Conservation (phyloP, 371 early-diverging fungal genomes). For the Lichtheimia corymbifera region DNA sequence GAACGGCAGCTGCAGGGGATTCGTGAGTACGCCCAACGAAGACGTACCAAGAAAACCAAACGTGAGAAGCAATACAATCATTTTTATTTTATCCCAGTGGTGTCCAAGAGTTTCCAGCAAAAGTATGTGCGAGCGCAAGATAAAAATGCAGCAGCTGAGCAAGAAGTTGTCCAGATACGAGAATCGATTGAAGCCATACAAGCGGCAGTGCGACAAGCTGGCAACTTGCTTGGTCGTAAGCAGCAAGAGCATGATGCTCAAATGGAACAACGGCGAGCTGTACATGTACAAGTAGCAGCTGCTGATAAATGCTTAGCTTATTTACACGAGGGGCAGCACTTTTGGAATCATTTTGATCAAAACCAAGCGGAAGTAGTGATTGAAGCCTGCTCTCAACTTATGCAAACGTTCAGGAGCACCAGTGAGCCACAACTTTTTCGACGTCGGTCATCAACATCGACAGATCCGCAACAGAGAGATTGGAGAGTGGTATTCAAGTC, state of each 20-base stretch:
- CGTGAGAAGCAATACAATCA: slow-evolving; percentile 38
- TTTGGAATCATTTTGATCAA: slow-evolving; percentile 32
- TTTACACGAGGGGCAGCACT: slow-evolving; percentile 22
- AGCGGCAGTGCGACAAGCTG: slow-evolving; percentile 9
- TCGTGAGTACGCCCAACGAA: slow-evolving; percentile 21
- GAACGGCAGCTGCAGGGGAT: slow-evolving; percentile 15
- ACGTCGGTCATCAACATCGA: slow-evolving; percentile 4
- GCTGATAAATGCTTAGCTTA: slow-evolving; percentile 9
- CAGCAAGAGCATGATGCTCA: slow-evolving; percentile 14
- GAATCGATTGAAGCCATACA: slow-evolving; percentile 13
- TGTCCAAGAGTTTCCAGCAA: slow-evolving; percentile 32
- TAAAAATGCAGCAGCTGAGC: slow-evolving; percentile 31
- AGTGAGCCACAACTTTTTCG: background rate
- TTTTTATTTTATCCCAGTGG: slow-evolving; percentile 28
- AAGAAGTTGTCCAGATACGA: slow-evolving; percentile 31
- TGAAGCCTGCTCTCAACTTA: slow-evolving; percentile 17
- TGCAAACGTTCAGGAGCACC: slow-evolving; percentile 3
- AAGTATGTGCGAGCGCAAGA: slow-evolving; percentile 40
- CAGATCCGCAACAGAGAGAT: slow-evolving; percentile 11
- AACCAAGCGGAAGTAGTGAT: slow-evolving; percentile 27
- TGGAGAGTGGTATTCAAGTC: slow-evolving; percentile 26
- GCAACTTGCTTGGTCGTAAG: background rate
- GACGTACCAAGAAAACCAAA: slow-evolving; percentile 30
- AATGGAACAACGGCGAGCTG: slow-evolving; percentile 5
- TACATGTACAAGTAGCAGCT: slow-evolving; percentile 9